Evolutionary conservation across 2,329 filamentous ascomycete species (phyloP).

Genomic region (Monosporascus ibericus): DNA sequence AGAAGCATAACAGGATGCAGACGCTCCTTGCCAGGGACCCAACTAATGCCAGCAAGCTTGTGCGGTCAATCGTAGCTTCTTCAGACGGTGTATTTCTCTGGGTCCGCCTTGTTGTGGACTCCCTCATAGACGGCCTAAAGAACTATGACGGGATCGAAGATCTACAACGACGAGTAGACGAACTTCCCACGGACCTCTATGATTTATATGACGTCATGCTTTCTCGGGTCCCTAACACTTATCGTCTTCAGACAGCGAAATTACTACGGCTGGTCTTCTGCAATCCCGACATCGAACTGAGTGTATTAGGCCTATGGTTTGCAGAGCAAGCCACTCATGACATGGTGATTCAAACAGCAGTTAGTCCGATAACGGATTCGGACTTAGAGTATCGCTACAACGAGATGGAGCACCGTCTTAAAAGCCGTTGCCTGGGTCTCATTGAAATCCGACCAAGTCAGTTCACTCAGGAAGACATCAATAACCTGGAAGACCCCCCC

Average conservation of each 20-base stretch:
- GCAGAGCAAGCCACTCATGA: conserved; percentile 9
- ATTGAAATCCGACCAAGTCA: conserved; percentile 6
- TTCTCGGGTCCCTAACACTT: conserved; percentile 1
- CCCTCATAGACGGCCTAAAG: conserved; percentile 10
- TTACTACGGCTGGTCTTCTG: conserved; percentile 8
- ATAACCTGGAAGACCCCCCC: fast-evolving
- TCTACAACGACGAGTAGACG: conserved; percentile 8
- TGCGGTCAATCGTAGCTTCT: conserved; percentile 7
- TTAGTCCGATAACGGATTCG: conserved; percentile 5
- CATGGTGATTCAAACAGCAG: conserved; percentile 1
- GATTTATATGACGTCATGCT: conserved; percentile 13
- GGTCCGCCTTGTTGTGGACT: conserved; percentile 13
- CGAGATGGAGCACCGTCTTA: conserved; percentile 10
- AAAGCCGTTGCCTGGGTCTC: conserved; percentile 13
- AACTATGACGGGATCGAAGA: conserved; percentile 13
- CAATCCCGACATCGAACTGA: not conserved
- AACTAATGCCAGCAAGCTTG: not conserved
- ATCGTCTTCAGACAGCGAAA: conserved; percentile 7
- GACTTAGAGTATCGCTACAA: conserved; percentile 4
- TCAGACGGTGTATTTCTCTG: conserved; percentile 16
- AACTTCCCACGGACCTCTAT: conserved; percentile 13
- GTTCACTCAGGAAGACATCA: not conserved
- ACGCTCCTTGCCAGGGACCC: conserved; percentile 2
- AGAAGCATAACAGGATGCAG: conserved; percentile 9
- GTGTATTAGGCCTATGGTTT: conserved; percentile 13